Percentiles rank a stretch among this genome's conserved stretches.
Conservation (phyloP, 768 basidiomycete genomes). For the Mycena epipterygia region DNA sequence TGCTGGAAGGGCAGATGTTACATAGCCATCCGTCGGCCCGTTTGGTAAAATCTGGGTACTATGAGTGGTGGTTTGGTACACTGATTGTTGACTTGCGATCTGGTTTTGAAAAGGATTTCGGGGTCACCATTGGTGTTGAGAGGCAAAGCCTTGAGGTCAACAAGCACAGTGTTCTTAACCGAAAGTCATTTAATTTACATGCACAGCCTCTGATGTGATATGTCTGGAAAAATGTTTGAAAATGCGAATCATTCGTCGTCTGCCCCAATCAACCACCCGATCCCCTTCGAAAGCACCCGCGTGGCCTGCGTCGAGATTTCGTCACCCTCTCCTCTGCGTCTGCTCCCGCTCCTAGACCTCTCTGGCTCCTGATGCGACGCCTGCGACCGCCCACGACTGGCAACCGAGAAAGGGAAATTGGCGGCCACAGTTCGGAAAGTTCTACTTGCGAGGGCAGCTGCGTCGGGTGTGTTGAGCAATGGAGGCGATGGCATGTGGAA, state of each 20-base stretch:
- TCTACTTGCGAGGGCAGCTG: constrained; percentile 82
- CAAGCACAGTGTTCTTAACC: background rate
- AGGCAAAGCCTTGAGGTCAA: background rate
- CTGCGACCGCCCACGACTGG: constrained; percentile 55
- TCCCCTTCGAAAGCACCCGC: constrained; percentile 87
- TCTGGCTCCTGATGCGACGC: constrained; percentile 58
- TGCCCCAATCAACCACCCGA: constrained; percentile 96
- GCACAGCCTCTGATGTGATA: background rate
- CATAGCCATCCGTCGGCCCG: constrained; percentile 46
- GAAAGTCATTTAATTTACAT: background rate
- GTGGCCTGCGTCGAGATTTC: constrained; percentile 84
- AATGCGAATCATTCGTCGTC: constrained; percentile 73
- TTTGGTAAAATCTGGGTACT: constrained; percentile 41
- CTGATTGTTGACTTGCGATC: constrained; percentile 22
- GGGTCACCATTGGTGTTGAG: background rate
- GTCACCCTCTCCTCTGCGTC: constrained; percentile 62
- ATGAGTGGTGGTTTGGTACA: background rate
- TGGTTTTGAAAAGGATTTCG: constrained; percentile 8
- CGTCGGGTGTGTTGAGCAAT: constrained; percentile 79
- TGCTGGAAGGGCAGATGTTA: constrained; percentile 58
- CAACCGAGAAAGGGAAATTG: constrained; percentile 78
- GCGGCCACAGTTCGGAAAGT: constrained; percentile 85
- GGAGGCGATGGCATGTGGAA: constrained; percentile 80
- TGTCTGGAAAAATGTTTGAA: background rate
- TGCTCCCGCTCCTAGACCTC: constrained; percentile 55